Conservation (phyloP, 345 rosid species). For the Garcia nutans region DNA sequence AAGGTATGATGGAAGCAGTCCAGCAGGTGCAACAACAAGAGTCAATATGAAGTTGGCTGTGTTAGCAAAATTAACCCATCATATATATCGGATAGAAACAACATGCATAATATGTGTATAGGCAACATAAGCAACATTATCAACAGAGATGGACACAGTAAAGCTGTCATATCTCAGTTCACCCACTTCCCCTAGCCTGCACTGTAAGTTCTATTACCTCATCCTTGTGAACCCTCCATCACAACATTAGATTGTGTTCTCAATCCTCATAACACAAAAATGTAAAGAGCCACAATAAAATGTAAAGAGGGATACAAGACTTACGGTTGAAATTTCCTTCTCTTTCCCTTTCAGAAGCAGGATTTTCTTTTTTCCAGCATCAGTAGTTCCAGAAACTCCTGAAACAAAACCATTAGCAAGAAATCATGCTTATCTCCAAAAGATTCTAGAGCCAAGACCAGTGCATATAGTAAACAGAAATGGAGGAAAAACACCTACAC, state of each 20-base stretch:
- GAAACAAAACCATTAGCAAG: constrained; percentile 20
- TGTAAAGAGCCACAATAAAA: constrained; percentile 1
- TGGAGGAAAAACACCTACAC: not conserved
- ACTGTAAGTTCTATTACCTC: not conserved
- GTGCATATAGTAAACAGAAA: not conserved
- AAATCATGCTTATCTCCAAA: not conserved
- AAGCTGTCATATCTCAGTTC: not conserved
- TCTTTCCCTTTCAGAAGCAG: constrained; percentile 65
- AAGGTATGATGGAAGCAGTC: not conserved
- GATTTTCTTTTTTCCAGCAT: constrained; percentile 49
- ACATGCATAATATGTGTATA: not conserved
- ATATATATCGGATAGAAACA: not conserved
- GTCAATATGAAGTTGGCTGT: not conserved
- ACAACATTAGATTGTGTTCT: constrained; percentile 1
- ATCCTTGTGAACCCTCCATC: not conserved
- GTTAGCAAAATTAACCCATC: not conserved
- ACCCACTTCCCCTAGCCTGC: not conserved
- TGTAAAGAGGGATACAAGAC: constrained; percentile 21
- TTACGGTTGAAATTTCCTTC: constrained; percentile 51
- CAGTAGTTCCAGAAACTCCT: constrained; percentile 43
- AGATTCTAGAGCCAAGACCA: not conserved
- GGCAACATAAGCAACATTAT: not conserved
- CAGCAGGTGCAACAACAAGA: not conserved
- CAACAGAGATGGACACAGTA: not conserved
- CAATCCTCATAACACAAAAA: not conserved